Evolutionary conservation across 1,284 basidiomycete genomes (phyloP), one percentile per base, ranked within the genome.

Genomic region (Sporisorium sorghi): DNA sequence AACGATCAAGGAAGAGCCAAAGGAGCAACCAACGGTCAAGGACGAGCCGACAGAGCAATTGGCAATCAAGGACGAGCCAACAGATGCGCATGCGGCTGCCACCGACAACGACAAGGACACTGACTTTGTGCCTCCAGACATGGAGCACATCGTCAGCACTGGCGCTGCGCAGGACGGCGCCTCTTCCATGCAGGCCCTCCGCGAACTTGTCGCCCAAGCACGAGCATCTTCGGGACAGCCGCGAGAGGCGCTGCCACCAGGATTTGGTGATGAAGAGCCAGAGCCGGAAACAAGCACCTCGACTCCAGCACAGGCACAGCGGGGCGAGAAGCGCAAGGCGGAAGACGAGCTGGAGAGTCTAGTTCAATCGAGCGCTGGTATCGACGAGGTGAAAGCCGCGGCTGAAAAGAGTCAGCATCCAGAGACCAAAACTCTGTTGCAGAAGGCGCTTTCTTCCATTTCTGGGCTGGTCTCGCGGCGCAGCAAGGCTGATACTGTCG

Each of bases 71-170:
- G 28, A 11, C 2, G 23, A n/a, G 14, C n/a, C 15, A 40, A 35
- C 23, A 47, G 21, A 42, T 12, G 12, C 48, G 19, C 32, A 43
- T 10, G n/a, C 28, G 12, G 17, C 17, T 17, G n/a, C n/a, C 17
- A 15, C 3, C 52, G 23, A 54, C 24, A 52, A 44, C 2, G 33
- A 66, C 17, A 40, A 64, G 9, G 66, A 73, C n/a, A 15, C 49
- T 2, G 58, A 52, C 33, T 74, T 71, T 52, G 64, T 75, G 6
- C 56, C 63, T 8, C 54, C 68, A 2, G 73, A 75, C 23, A 48
- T 75, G 55, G 73, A 75, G 28, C 60, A 75, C 43, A 75, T 75
- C 12, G 63, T 75, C 21, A 56, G 43, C 46, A 64, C 73, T 8
- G 73, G 73, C 42, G 73, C 64, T 1, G 43, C 68, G 19, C 63